Evolutionary conservation across 83 land plant species (phyloP), one percentile per base, ranked within the genome.

Genomic region (Isoetes engelmannii): DNA sequence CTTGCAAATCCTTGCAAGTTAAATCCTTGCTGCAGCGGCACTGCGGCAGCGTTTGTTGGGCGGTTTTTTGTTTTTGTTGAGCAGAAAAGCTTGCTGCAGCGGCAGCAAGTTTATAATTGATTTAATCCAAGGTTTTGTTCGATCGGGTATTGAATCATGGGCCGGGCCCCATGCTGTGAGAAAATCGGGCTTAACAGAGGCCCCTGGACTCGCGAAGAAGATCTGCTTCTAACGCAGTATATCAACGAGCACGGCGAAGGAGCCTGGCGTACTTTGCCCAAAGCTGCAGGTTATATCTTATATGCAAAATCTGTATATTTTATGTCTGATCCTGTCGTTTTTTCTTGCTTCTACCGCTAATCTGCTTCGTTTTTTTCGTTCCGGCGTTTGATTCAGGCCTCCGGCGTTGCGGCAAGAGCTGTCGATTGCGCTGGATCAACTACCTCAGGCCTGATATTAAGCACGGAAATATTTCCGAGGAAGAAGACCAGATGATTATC

Each of bases 131-230:
- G 37, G 37, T 28, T 28, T 28, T 28, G 37, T 28, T 28, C 37
- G 37, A 28, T 28, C 37, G 37, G 2, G 37, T 28, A 2, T 28
- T 28, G 1, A 28, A 28, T 28, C 37, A 59, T 59, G 62, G 62
- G 62, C 9, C 62, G 62, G 19, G 62, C 62, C 28, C 62, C 61
- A 65, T 45, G 45, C 17, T 65, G 45, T 41, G 67, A 43, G 53
- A 65, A 45, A 12, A 4, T 65, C 50, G 75, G 48, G 10, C 63
- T 74, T 15, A 74, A 68, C 49, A 72, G 75, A 41, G 79, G 79
- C 21, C 77, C 79, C 8, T 77, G 79, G 79, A 77, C 79, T 10
- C 65, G 77, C 19, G 79, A 62, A 45, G 79, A 77, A 57, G 79
- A 77, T 57, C 21, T 65, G 13, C 9, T 41, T 3, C 77, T 77